Percentiles rank a stretch among this genome's conserved stretches.
These are phyloP conservation scores for Ogataea glucozyma DNA, from an alignment of 805 yeast genomes.

Conservation along the genomic window DNA sequence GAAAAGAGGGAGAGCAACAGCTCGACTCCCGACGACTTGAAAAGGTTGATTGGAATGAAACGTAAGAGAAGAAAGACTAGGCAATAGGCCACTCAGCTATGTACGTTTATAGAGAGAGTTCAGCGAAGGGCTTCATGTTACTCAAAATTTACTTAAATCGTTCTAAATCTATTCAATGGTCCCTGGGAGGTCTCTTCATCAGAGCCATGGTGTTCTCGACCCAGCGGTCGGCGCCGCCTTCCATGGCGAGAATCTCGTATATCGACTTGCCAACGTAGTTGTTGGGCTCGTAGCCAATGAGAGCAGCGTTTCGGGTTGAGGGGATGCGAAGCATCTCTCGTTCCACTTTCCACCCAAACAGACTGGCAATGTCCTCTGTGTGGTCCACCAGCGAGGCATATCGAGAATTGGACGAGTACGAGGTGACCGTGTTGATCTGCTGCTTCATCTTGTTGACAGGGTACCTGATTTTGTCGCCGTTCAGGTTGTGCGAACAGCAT, in stretches of 20 bases:
- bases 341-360: constrained; percentile 82
- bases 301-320: constrained; percentile 89
- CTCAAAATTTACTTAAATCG: background rate
- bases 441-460: constrained; percentile 41
- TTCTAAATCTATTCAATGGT: constrained; percentile 43
- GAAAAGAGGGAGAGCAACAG: constrained; percentile 7
- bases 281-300: constrained; percentile 59
- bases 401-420: constrained; percentile 52
- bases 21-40: constrained; percentile 49
- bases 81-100: constrained; percentile 24
- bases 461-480: constrained; percentile 74
- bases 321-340: constrained; percentile 91
- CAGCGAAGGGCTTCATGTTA: background rate
- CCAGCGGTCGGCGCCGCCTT: constrained; percentile 94
- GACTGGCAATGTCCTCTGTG: constrained; percentile 64
- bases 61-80: constrained; percentile 57
- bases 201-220: constrained; percentile 75
- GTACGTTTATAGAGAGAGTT: background rate
- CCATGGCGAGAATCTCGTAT: constrained; percentile 63
- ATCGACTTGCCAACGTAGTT: constrained; percentile 38
- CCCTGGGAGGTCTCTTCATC: constrained; percentile 69
- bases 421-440: constrained; percentile 18
- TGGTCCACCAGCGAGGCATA: constrained; percentile 88
- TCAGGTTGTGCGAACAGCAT: constrained; percentile 87
- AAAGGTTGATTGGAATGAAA: constrained; percentile 65